A percentile compares a stretch with the other conserved stretches of the same genome.
These are phyloP conservation scores for Lecanicillium sp. DNA, from an alignment of 2,329 filamentous ascomycete species.

Conservation along the genomic window DNA sequence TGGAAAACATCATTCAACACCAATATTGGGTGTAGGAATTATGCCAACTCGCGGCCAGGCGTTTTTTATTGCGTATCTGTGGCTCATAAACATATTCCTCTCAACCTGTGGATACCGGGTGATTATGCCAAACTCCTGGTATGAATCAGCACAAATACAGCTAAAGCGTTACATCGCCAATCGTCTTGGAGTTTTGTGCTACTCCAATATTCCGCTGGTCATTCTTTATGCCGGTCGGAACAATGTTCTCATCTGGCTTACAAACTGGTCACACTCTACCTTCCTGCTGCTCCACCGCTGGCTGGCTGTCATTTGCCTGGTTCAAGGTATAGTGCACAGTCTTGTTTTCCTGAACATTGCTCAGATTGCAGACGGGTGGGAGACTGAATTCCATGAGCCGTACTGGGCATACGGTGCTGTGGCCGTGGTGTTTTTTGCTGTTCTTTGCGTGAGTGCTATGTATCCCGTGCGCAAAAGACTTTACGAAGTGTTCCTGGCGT, in stretches of 20 bases:
- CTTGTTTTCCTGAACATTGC: slow-evolving; percentile 30
- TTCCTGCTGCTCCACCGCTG: slow-evolving; percentile 38
- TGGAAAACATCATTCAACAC: slow-evolving; percentile 12
- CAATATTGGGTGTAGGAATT: slow-evolving; percentile 12
- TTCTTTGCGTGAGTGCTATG: slow-evolving; percentile 23
- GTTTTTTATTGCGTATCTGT: slow-evolving; percentile 32
- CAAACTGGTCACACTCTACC: slow-evolving; percentile 37
- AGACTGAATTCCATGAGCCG: slow-evolving; percentile 14
- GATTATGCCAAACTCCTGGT: slow-evolving; percentile 20
- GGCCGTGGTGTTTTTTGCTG: slow-evolving; percentile 23
- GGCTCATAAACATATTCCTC: slow-evolving; percentile 28
- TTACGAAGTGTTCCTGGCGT: slow-evolving; percentile 36
- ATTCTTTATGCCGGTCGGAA: slow-evolving; percentile 38
- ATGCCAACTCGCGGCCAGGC: slow-evolving; percentile 24
- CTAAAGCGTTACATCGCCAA: slow-evolving; percentile 27
- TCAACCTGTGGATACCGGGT: slow-evolving; percentile 19
- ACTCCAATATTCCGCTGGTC: slow-evolving; percentile 31
- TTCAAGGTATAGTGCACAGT: slow-evolving; percentile 39
- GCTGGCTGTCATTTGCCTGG: slow-evolving; percentile 33
- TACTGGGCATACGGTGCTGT: slow-evolving; percentile 38
- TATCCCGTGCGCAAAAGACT: slow-evolving; percentile 26
- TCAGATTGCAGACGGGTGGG: slow-evolving; percentile 18
- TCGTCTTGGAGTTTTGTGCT: slow-evolving; percentile 31
- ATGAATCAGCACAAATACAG: slow-evolving; percentile 14
- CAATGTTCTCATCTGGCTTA: slow-evolving; percentile 37